These are phyloP conservation scores for Metroxylon sagu DNA, from an alignment of 176 grass and related monocot species.

Conservation along the genomic window DNA sequence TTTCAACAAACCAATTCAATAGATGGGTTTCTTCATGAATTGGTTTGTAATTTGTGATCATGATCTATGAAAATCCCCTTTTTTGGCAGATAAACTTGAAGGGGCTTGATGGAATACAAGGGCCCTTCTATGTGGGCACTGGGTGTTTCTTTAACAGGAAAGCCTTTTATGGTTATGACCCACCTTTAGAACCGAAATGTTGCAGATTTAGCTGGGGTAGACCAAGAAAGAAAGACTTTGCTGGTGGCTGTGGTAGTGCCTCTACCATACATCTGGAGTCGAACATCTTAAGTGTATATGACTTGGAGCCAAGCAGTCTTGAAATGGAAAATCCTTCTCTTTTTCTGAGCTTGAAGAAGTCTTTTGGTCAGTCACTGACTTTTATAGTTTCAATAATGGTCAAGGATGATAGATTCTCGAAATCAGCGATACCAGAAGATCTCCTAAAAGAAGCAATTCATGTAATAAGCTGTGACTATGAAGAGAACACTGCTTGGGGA, in stretches of 20 bases:
- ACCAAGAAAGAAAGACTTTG: conserved; percentile 47
- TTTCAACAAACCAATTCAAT: no score
- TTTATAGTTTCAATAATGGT: conserved; percentile 90
- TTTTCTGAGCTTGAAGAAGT: conserved; percentile 89
- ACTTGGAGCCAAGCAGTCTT: no score
- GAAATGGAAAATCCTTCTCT: no score
- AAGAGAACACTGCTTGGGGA: conserved; percentile 96
- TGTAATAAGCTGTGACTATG: conserved; percentile 97
- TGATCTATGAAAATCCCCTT: no score
- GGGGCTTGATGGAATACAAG: conserved; percentile 91
- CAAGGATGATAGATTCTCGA: conserved; percentile 84
- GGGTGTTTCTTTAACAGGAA: conserved; percentile 90
- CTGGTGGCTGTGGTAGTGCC: no score
- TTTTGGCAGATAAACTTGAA: conserved; percentile 89
- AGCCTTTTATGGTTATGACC: conserved; percentile 95
- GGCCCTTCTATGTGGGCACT: conserved; percentile 86
- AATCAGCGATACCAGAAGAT: conserved; percentile 71
- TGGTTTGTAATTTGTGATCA: no score
- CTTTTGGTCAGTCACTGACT: conserved; percentile 79
- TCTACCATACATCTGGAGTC: no score
- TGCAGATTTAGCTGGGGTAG: no score
- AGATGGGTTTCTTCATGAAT: no score
- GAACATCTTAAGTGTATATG: no score
- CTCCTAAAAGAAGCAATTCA: conserved; percentile 99
- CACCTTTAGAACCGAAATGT: conserved; percentile 74